These are phyloP conservation scores for Barnettozyma vustinii DNA, from an alignment of 805 yeast species.

Conservation along the genomic window DNA sequence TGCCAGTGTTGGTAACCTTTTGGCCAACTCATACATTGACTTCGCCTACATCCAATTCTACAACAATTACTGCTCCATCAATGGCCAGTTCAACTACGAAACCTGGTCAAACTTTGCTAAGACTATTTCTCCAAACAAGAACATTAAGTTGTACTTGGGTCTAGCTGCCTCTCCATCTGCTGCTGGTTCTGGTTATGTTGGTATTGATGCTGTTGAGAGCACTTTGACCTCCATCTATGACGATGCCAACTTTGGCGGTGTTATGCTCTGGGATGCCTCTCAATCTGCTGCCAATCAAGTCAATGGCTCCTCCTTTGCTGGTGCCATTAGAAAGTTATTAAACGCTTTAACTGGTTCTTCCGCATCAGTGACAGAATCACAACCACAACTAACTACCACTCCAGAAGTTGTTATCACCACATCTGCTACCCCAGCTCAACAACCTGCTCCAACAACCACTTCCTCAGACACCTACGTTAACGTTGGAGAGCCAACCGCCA, in stretches of 20 bases:
- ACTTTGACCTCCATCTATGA: slow-evolving; percentile 70
- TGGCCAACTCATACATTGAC: slow-evolving; percentile 61
- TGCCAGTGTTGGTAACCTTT: slow-evolving; percentile 52
- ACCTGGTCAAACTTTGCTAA: slow-evolving; percentile 67
- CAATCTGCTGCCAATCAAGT: slow-evolving; percentile 49
- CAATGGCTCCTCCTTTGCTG: slow-evolving; percentile 39
- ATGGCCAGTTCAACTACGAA: slow-evolving; percentile 55
- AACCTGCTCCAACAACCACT: slow-evolving; percentile 6
- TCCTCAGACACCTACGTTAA: slow-evolving; percentile 1
- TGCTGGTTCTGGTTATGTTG: slow-evolving; percentile 55
- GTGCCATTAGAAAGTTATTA: slow-evolving; percentile 39
- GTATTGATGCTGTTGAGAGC: slow-evolving; percentile 31
- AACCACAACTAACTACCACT: slow-evolving; percentile 12
- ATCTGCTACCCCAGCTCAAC: no score
- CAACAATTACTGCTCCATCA: slow-evolving; percentile 71
- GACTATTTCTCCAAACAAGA: slow-evolving; percentile 53
- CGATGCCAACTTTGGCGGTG: slow-evolving; percentile 75
- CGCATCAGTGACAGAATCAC: slow-evolving; percentile 9
- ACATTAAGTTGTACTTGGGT: slow-evolving; percentile 70
- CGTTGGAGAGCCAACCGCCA: slow-evolving; percentile 8
- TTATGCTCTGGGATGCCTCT: slow-evolving; percentile 90
- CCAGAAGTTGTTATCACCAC: not conserved
- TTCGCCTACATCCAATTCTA: slow-evolving; percentile 85
- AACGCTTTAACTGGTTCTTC: slow-evolving; percentile 17
- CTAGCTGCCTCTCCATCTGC: slow-evolving; percentile 64